A percentile compares a stretch with the other conserved stretches of the same genome.
These are phyloP conservation scores for Saturnispora zaruensis DNA, from an alignment of 805 yeast species.

Conservation along the genomic window DNA sequence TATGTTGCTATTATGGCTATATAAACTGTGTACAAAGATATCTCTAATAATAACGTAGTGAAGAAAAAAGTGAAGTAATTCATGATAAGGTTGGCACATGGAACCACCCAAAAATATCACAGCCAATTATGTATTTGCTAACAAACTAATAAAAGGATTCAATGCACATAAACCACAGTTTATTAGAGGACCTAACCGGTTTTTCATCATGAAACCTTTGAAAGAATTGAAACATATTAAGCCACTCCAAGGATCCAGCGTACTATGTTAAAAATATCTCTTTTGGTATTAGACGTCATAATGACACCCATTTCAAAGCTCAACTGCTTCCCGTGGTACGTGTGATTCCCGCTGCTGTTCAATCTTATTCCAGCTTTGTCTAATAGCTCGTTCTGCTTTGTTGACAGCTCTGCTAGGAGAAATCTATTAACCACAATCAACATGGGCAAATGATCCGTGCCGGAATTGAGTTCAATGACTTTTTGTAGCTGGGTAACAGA, in stretches of 20 bases:
- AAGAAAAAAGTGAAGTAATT: neutral
- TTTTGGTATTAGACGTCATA: neutral
- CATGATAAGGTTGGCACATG: neutral
- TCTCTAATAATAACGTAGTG: neutral
- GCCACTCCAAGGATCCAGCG: neutral
- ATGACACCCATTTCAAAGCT: neutral
- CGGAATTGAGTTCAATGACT: slow-evolving; percentile 17
- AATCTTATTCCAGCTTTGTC: neutral
- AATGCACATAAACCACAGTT: no score
- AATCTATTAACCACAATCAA: slow-evolving; percentile 26
- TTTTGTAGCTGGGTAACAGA: slow-evolving; percentile 19
- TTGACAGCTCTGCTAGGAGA: slow-evolving; percentile 16
- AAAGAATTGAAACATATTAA: no score
- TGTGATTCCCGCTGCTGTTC: neutral
- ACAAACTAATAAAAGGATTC: no score
- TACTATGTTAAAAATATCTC: neutral
- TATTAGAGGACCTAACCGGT: no score
- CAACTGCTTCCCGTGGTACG: neutral
- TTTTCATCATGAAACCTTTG: no score
- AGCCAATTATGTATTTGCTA: neutral
- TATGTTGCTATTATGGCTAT: neutral
- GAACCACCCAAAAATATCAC: neutral
- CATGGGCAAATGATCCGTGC: slow-evolving; percentile 17
- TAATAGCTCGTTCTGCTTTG: neutral
- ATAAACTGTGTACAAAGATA: neutral